A percentile compares a stretch with the other conserved stretches of the same genome.
Evolutionary conservation across 2,329 filamentous ascomycete species (phyloP).

Genomic region (Tolypocladium ophioglossoides): DNA sequence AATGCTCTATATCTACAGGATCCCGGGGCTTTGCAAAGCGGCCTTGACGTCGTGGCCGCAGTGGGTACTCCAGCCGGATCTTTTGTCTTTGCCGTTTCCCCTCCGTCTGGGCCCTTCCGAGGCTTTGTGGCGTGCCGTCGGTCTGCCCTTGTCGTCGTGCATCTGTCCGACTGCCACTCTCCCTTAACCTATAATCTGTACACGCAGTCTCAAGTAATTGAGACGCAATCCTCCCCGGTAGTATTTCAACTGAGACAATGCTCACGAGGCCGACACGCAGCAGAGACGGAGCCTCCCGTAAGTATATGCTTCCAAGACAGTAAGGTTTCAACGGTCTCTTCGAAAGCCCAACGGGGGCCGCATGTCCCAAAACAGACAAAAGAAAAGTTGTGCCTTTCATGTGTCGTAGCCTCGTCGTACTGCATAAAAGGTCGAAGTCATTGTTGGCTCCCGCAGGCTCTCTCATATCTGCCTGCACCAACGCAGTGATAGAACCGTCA

Average conservation of each 20-base stretch:
- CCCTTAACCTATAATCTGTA: conserved; percentile 17
- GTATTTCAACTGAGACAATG: conserved; percentile 1
- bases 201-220: conserved; percentile 15
- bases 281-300: not conserved
- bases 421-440: conserved; percentile 11
- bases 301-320: not conserved
- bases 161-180: conserved; percentile 16
- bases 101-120: not conserved
- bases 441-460: conserved; percentile 8
- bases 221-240: conserved; percentile 12
- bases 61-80: not conserved
- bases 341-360: not conserved
- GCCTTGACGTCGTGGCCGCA: not conserved
- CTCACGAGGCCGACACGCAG: not conserved
- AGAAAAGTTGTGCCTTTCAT: conserved; percentile 10
- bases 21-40: not conserved
- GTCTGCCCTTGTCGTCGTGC: conserved; percentile 12
- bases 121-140: not conserved
- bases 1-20: conserved; percentile 13
- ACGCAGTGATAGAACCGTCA: conserved; percentile 1
- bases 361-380: conserved; percentile 4
- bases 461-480: not conserved
- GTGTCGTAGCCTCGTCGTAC: conserved; percentile 18
- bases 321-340: not conserved
- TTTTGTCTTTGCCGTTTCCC: conserved; percentile 1